Percentiles rank a stretch among this genome's conserved stretches.
These are phyloP conservation scores for Prosopis cineraria DNA, from an alignment of 306 rosid genomes.

Conservation along the genomic window DNA sequence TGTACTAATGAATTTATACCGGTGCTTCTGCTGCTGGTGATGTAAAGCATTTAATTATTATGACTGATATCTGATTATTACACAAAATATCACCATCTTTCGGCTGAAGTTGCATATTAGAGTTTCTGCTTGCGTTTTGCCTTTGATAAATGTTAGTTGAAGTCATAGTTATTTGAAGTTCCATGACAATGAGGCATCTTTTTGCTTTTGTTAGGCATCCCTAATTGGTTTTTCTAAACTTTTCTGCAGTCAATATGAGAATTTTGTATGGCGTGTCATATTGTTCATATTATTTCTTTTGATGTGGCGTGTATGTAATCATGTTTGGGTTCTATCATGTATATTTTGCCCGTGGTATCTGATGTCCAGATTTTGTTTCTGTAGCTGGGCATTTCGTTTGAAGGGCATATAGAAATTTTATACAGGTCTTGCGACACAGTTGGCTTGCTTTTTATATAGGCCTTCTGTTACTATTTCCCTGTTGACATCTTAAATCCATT, in stretches of 20 bases:
- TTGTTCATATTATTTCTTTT: background rate
- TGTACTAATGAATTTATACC: background rate
- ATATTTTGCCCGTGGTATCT: slow-evolving; percentile 74
- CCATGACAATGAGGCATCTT: background rate
- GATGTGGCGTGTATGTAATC: background rate
- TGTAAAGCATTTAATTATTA: background rate
- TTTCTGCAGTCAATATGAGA: background rate
- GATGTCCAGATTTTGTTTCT: slow-evolving; percentile 51
- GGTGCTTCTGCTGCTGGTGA: background rate
- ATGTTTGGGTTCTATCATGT: background rate
- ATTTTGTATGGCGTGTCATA: slow-evolving; percentile 10
- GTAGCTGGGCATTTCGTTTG: slow-evolving; percentile 69
- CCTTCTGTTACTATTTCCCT: slow-evolving; percentile 69
- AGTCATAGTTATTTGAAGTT: background rate
- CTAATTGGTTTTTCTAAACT: background rate
- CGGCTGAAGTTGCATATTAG: slow-evolving; percentile 42
- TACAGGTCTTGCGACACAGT: slow-evolving; percentile 81
- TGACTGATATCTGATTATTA: slow-evolving; percentile 29
- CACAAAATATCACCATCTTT: slow-evolving; percentile 43
- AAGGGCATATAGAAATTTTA: slow-evolving; percentile 53
- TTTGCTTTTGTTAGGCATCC: background rate
- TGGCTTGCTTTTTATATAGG: slow-evolving; percentile 40
- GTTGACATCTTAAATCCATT: slow-evolving; percentile 46
- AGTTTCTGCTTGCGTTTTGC: background rate
- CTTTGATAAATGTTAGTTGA: background rate